A percentile compares a stretch with the other conserved stretches of the same genome.
Conservation (phyloP, 2,329 filamentous ascomycete genomes). For the Colletotrichum sp. region DNA sequence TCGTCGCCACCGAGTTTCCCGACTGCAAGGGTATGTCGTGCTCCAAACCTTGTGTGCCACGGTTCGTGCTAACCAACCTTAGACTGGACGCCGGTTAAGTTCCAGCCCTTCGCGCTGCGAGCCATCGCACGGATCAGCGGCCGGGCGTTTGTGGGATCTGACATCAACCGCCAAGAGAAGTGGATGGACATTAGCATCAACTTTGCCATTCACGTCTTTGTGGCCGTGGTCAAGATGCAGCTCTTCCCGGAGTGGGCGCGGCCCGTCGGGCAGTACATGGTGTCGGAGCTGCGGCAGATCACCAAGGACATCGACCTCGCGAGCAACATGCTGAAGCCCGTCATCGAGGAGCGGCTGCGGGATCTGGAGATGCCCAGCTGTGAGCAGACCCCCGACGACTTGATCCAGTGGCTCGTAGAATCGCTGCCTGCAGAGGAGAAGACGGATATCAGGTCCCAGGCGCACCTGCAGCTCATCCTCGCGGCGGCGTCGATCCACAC, state of each 20-base stretch:
- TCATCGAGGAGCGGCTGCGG: slow-evolving; percentile 51
- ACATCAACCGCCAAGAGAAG: slow-evolving; percentile 54
- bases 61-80: not conserved
- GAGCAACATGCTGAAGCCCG: slow-evolving; percentile 47
- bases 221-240: slow-evolving; percentile 54
- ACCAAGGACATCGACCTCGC: slow-evolving; percentile 46
- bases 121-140: slow-evolving; percentile 60
- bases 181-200: slow-evolving; percentile 60
- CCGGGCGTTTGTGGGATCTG: slow-evolving; percentile 55
- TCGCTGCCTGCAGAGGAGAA: slow-evolving; percentile 43
- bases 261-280: slow-evolving; percentile 49
- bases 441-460: slow-evolving; percentile 40
- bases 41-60: not conserved
- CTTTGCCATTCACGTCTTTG: slow-evolving; percentile 55
- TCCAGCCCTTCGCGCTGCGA: slow-evolving; percentile 57
- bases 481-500: slow-evolving; percentile 51
- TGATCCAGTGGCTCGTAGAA: slow-evolving; percentile 51
- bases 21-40: slow-evolving; percentile 43
- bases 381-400: slow-evolving; percentile 43
- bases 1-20: slow-evolving; percentile 52
- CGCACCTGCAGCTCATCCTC: slow-evolving; percentile 49
- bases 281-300: slow-evolving; percentile 52
- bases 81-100: slow-evolving; percentile 62
- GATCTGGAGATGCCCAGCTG: slow-evolving; percentile 41
- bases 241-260: slow-evolving; percentile 57